Percentiles rank a stretch among this genome's conserved stretches.
Conservation (phyloP, 2,329 filamentous ascomycete species). For the Aureobasidium namibiae region DNA sequence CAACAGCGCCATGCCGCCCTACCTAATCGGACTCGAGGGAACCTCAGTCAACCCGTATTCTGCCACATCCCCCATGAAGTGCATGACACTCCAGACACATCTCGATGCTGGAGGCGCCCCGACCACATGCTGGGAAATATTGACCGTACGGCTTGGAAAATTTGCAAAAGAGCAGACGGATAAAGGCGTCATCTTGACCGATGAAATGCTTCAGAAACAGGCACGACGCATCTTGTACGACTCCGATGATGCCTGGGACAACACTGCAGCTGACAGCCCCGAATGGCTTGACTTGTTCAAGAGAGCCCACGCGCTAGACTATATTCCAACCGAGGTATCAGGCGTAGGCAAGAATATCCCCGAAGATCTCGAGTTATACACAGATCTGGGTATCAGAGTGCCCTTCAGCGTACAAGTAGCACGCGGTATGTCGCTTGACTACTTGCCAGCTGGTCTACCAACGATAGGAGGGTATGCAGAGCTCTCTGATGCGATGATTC, state of each 20-base stretch:
- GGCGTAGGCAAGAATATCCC: conserved; percentile 25
- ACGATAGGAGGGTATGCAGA: not conserved
- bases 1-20: conserved; percentile 44
- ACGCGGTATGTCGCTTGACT: not conserved
- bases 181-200: conserved; percentile 35
- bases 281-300: conserved; percentile 44
- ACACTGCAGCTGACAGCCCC: conserved; percentile 31
- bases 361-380: conserved; percentile 28
- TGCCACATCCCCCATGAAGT: conserved; percentile 27
- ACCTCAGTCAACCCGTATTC: conserved; percentile 40
- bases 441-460: not conserved
- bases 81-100: not conserved
- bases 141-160: conserved; percentile 38
- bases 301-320: conserved; percentile 38
- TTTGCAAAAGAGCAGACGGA: conserved; percentile 34
- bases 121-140: conserved; percentile 38
- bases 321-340: conserved; percentile 25
- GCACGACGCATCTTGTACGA: conserved; percentile 42
- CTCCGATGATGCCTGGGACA: conserved; percentile 42
- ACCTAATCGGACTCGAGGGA: conserved; percentile 42
- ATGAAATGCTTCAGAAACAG: conserved; percentile 42
- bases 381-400: conserved; percentile 28
- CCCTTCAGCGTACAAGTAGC: conserved; percentile 15
- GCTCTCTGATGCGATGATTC: not conserved
- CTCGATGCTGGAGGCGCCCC: not conserved